phyloP scores from a whole-genome alignment of 768 basidiomycete genomes.

The Zangia roseola region DNA sequence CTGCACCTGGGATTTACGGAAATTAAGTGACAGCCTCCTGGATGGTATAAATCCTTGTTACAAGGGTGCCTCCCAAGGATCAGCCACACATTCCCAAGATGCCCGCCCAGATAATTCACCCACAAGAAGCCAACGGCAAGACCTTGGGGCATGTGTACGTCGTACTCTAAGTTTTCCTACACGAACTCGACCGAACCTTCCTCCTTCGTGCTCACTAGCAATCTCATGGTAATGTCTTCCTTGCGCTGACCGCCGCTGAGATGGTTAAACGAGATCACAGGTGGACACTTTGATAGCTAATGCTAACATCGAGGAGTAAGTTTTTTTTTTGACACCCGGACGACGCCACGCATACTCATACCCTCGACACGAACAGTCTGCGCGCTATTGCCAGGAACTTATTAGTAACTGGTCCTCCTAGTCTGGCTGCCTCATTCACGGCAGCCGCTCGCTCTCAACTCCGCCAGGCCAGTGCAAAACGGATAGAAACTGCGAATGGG shows the following conservation, averaged over 20 bases:
- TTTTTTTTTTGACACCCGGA: conserved; percentile 17
- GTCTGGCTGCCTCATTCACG: conserved; percentile 61
- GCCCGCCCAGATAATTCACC: conserved; percentile 49
- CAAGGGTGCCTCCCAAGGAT: conserved; percentile 15
- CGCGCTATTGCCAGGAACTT: conserved; percentile 70
- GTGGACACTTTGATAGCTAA: conserved; percentile 79
- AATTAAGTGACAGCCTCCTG: too few relatives aligned
- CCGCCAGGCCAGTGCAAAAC: conserved; percentile 45
- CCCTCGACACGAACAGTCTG: conserved; percentile 45
- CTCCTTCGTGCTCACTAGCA: conserved; percentile 17
- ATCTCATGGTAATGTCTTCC: conserved; percentile 35
- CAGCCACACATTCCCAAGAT: conserved; percentile 32
- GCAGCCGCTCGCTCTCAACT: conserved; percentile 61
- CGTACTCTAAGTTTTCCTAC: not conserved
- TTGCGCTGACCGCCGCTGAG: not conserved
- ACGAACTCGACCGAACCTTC: not conserved
- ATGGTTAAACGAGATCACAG: conserved; percentile 12
- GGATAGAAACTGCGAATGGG: conserved; percentile 37
- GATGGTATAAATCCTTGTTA: too few relatives aligned
- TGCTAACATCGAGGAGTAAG: conserved; percentile 70
- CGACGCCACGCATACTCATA: conserved; percentile 11
- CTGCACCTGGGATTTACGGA: too few relatives aligned
- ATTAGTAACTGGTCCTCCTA: conserved; percentile 69
- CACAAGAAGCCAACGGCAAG: conserved; percentile 42
- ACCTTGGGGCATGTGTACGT: conserved; percentile 72